These are phyloP conservation scores for Hemileia vastatrix DNA, from an alignment of 1,284 basidiomycete genomes.

Conservation along the genomic window DNA sequence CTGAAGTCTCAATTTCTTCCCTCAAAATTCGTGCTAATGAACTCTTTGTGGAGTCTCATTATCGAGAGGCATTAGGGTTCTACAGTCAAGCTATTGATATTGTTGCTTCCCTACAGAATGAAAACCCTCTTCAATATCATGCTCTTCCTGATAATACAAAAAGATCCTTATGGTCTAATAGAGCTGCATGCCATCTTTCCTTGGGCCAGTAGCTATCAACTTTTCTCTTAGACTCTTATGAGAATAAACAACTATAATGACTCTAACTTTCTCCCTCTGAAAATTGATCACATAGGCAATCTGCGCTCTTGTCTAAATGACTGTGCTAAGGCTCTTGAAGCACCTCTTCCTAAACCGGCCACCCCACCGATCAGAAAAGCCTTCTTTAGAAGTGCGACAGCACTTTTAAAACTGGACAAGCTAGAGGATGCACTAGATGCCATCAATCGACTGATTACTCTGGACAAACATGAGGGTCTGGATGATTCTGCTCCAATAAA, in stretches of 20 bases:
- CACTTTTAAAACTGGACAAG: background rate
- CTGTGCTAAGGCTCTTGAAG: slow-evolving; percentile 1
- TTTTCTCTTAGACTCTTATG: background rate
- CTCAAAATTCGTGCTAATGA: slow-evolving; percentile 17
- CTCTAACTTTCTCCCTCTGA: background rate
- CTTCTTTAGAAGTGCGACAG: slow-evolving; percentile 13
- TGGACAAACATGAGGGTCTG: background rate
- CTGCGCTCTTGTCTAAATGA: slow-evolving; percentile 15
- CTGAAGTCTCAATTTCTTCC: background rate
- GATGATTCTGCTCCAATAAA: slow-evolving; percentile 10
- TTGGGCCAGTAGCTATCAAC: slow-evolving; percentile 5
- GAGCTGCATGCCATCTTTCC: slow-evolving; percentile 22
- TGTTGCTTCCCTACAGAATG: background rate
- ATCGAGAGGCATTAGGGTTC: slow-evolving; percentile 15
- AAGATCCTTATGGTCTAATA: slow-evolving; percentile 7
- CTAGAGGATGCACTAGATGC: slow-evolving; percentile 8
- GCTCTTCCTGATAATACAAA: background rate
- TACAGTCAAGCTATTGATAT: slow-evolving; percentile 16
- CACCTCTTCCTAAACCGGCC: slow-evolving; percentile 4
- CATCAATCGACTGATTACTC: slow-evolving; percentile 1
- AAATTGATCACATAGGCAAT: too few species aligned
- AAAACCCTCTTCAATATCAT: background rate
- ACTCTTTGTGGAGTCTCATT: slow-evolving; percentile 1
- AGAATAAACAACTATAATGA: background rate
- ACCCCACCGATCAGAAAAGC: slow-evolving; percentile 6